A percentile compares a stretch with the other conserved stretches of the same genome.
Evolutionary conservation across 2,329 filamentous ascomycete genomes (phyloP).

Genomic region (Calonectria henricotiae): DNA sequence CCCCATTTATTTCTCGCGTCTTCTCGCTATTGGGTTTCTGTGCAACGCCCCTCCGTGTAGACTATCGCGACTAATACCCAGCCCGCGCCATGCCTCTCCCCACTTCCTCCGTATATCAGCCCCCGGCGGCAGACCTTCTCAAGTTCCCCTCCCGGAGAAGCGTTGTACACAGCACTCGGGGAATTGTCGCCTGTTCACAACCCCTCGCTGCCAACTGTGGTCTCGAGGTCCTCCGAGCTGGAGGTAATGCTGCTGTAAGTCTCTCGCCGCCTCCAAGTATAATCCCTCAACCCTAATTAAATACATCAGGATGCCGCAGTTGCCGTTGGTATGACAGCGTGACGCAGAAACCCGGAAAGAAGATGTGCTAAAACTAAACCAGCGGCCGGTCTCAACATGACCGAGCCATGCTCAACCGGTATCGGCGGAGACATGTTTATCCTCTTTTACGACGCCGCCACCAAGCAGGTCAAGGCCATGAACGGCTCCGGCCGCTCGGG

Average conservation of each 20-base stretch:
- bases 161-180: slow-evolving; percentile 93
- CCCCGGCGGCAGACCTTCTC: slow-evolving; percentile 68
- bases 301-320: slow-evolving; percentile 88
- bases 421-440: slow-evolving; percentile 99
- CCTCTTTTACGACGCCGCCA: slow-evolving; percentile 89
- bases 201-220: slow-evolving; percentile 92
- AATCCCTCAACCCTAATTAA: slow-evolving; percentile 33
- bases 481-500: slow-evolving; percentile 95
- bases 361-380: not conserved
- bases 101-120: slow-evolving; percentile 65
- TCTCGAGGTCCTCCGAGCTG: slow-evolving; percentile 85
- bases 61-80: not conserved
- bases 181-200: slow-evolving; percentile 92
- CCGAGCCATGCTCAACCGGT: slow-evolving; percentile 92
- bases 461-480: slow-evolving; percentile 85
- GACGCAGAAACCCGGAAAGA: not conserved
- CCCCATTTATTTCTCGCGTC: not conserved
- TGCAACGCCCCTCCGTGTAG: not conserved
- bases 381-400: slow-evolving; percentile 94
- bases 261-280: too few species aligned
- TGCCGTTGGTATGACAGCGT: slow-evolving; percentile 78
- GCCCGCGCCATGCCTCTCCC: slow-evolving; percentile 64
- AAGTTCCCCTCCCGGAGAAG: slow-evolving; percentile 87
- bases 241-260: slow-evolving; percentile 93
- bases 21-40: not conserved